Percentiles rank a stretch among this genome's conserved stretches.
Conservation (phyloP, 441 rosid genomes). For the Pelargonium myrrhifolium region DNA sequence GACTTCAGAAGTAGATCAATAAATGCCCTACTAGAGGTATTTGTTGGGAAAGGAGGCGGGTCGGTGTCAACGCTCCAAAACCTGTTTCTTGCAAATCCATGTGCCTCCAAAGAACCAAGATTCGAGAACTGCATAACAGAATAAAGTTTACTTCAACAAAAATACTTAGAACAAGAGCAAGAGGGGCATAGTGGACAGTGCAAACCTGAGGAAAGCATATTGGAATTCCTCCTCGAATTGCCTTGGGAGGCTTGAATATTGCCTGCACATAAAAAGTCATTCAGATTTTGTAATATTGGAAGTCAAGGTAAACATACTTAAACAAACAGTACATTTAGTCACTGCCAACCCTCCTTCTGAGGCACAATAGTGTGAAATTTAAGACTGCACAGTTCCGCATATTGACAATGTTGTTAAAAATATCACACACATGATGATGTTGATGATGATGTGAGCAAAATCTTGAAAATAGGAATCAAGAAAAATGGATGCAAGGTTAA, state of each 20-base stretch:
- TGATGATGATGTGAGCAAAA: no score
- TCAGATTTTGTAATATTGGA: background rate
- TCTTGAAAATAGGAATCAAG: background rate
- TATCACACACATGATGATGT: no score
- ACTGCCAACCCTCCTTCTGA: background rate
- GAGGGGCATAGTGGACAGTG: constrained; percentile 5
- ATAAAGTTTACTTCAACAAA: constrained; percentile 2
- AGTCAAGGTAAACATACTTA: background rate
- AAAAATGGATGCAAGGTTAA: background rate
- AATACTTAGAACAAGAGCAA: constrained; percentile 18
- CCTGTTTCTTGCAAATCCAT: constrained; percentile 94
- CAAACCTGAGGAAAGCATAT: constrained; percentile 45
- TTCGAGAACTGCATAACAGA: constrained; percentile 51
- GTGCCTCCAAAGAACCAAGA: constrained; percentile 59
- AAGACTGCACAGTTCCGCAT: background rate
- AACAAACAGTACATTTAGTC: background rate
- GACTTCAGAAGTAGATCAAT: constrained; percentile 41
- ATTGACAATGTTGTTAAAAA: no score
- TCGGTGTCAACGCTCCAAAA: constrained; percentile 45
- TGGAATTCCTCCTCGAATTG: constrained; percentile 72
- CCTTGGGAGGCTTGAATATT: constrained; percentile 40
- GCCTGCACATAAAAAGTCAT: constrained; percentile 31
- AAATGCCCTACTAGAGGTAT: constrained; percentile 37
- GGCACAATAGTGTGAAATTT: background rate
- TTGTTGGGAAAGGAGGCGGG: constrained; percentile 52